Evolutionary conservation across 78 protist species (phyloP), one percentile per base, ranked within the genome.

Genomic region (Emiliania huxleyi): DNA sequence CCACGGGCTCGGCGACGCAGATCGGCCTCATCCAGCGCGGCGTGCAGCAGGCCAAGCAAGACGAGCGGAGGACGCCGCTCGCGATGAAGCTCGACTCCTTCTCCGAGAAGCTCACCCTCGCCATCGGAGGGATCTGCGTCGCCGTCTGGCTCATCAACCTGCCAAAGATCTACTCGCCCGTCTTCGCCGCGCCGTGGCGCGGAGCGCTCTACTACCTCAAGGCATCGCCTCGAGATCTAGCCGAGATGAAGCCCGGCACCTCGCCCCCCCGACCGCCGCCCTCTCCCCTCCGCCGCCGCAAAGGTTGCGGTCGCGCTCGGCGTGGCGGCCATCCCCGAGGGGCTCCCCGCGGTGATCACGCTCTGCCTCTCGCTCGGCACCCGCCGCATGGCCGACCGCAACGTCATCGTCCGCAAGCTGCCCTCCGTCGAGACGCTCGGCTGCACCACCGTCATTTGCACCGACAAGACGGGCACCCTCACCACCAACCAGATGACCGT

Each of bases 401-500:
- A 96, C 85, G 98, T 97, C 23, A 46, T 98, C 62, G 99, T 99
- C 22, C 94, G 96, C 38, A 85, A 83, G 35, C 73, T 96, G n/a
- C 95, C 94, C 3, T 95, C 98, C 38, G 99, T 99, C 83, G 99
- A 97, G 92, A 98, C 99, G 3, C 98, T 98, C 0, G 99, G 99
- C 29, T 95, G 97, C 62, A 92, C 96, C 73, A 79, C 97, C n/a
- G 96, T 98, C 84, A 97, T 99, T 71, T 96, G 98, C 96, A 91
- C 97, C 15, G 99, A 99, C 94, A 99, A 99, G 96, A 99, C 99
- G 3, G 99, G 99, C 71, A 99, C 99, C 4, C 93, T 99, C 33
- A 99, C 99, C 43, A 92, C 93, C 29, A 96, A 96, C 94, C 79
- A 95, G 93, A 98, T 99, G 99, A 33, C 87, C 2, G 97, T 91